These are phyloP conservation scores for Plasmodium cynomolgi DNA, from an alignment of 169 alveolate genomes.

Conservation along the genomic window DNA sequence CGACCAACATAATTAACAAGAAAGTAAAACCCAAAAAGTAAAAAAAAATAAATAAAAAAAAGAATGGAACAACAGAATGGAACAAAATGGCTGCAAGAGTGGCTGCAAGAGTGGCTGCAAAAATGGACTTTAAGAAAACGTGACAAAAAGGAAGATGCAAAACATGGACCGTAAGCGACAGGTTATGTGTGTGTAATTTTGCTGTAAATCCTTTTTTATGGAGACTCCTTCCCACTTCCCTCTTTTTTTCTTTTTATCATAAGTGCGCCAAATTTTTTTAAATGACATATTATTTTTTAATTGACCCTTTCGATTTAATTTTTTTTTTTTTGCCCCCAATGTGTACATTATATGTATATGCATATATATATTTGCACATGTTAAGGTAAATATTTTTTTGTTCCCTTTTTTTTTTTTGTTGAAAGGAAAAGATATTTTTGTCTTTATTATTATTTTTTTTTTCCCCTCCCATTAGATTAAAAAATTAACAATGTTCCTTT, in stretches of 20 bases:
- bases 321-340: neutral
- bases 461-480: slow-evolving; percentile 1
- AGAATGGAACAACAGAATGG: neutral
- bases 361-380: neutral
- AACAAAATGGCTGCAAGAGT: neutral
- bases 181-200: neutral
- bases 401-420: slow-evolving; percentile 6
- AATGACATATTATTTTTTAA: slow-evolving; percentile 7
- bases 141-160: neutral
- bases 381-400: slow-evolving; percentile 2
- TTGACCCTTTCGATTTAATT: slow-evolving; percentile 3
- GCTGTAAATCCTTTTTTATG: neutral
- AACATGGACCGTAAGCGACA: neutral
- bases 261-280: slow-evolving; percentile 1
- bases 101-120: neutral
- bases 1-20: neutral
- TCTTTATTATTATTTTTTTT: slow-evolving; percentile 19
- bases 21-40: neutral
- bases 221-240: neutral
- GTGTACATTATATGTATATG: neutral
- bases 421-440: slow-evolving; percentile 15
- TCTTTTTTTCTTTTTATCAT: neutral
- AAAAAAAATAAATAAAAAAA: slow-evolving; percentile 4
- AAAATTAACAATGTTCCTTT: slow-evolving; percentile 18
- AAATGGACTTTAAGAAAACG: neutral